phyloP scores from a whole-genome alignment of 768 basidiomycete species.

The Melanogaster broomeanus region DNA sequence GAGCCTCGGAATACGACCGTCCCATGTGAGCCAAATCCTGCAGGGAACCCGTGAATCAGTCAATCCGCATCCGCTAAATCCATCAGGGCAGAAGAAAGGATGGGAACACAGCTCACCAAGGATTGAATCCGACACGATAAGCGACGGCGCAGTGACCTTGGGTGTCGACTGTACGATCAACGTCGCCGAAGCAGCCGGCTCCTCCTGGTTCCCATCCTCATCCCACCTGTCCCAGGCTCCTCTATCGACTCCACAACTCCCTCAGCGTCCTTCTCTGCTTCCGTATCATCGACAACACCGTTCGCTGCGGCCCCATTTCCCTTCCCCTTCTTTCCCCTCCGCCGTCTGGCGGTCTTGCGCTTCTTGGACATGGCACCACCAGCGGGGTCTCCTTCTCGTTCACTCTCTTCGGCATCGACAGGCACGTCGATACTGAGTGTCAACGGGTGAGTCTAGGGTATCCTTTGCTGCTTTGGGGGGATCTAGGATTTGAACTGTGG shows the following conservation, averaged over 20 bases:
- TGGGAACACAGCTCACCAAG: slow-evolving; percentile 54
- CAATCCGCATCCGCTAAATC: neutral
- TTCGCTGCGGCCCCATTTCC: slow-evolving; percentile 30
- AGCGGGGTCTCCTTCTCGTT: slow-evolving; percentile 48
- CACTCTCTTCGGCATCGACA: slow-evolving; percentile 62
- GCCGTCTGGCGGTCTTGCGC: slow-evolving; percentile 38
- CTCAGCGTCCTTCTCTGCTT: slow-evolving; percentile 27
- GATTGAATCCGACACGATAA: slow-evolving; percentile 72
- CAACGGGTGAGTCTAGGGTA: slow-evolving; percentile 9
- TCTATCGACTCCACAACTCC: slow-evolving; percentile 36
- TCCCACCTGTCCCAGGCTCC: slow-evolving; percentile 25
- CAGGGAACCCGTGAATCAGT: slow-evolving; percentile 5
- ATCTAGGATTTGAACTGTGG: slow-evolving; percentile 5
- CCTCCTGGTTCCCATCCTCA: slow-evolving; percentile 22
- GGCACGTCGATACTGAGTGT: slow-evolving; percentile 26
- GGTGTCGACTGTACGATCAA: slow-evolving; percentile 28
- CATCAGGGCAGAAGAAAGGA: neutral
- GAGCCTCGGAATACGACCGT: slow-evolving; percentile 95
- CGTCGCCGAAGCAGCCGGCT: slow-evolving; percentile 9
- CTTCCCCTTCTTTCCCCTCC: slow-evolving; percentile 55
- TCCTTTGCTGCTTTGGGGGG: slow-evolving; percentile 1
- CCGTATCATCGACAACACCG: slow-evolving; percentile 21
- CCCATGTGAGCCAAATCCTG: slow-evolving; percentile 95
- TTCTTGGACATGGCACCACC: slow-evolving; percentile 46
- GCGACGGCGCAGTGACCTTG: slow-evolving; percentile 41